phyloP scores from a whole-genome alignment of 108 stramenopile genomes.

The Stephanodiscus triporus region DNA sequence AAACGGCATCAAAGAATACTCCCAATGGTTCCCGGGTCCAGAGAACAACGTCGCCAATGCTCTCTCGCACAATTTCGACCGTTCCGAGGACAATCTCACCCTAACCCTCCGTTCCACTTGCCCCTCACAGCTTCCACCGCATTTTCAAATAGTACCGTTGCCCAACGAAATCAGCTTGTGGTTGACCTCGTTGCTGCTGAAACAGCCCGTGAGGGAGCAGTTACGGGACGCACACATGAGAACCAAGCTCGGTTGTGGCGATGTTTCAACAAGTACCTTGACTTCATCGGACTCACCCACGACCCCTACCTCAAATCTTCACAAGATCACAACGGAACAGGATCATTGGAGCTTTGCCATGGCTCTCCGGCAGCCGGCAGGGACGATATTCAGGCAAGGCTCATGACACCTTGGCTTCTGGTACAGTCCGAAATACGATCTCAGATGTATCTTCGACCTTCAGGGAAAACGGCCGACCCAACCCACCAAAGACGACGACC shows the following conservation, averaged over 20 bases:
- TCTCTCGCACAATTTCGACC: slow-evolving; percentile 16
- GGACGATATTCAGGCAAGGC: slow-evolving; percentile 4
- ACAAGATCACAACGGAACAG: background rate
- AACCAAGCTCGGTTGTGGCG: slow-evolving; percentile 33
- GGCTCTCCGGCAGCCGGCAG: slow-evolving; percentile 16
- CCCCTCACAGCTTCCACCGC: slow-evolving; percentile 17
- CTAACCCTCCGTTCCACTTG: background rate
- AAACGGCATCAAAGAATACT: background rate
- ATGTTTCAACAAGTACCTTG: slow-evolving; percentile 9
- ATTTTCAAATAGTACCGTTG: slow-evolving; percentile 26
- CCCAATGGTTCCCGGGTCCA: slow-evolving; percentile 24
- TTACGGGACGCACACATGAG: slow-evolving; percentile 23
- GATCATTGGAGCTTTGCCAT: slow-evolving; percentile 25
- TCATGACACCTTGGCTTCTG: slow-evolving; percentile 20
- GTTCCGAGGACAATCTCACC: slow-evolving; percentile 13
- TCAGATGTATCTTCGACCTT: slow-evolving; percentile 23
- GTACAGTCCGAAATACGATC: slow-evolving; percentile 29
- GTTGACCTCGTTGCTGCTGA: too few species aligned
- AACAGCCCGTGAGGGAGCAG: too few species aligned
- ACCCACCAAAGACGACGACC: too few species aligned
- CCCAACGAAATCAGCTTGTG: slow-evolving; percentile 34
- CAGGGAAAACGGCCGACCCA: too few species aligned
- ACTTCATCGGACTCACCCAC: too few species aligned
- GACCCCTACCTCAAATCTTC: slow-evolving; percentile 23
- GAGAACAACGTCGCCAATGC: slow-evolving; percentile 24